Percentiles rank a stretch among this genome's conserved stretches.
phyloP scores from a whole-genome alignment of 768 basidiomycete species.

The Suillus occidentalis region DNA sequence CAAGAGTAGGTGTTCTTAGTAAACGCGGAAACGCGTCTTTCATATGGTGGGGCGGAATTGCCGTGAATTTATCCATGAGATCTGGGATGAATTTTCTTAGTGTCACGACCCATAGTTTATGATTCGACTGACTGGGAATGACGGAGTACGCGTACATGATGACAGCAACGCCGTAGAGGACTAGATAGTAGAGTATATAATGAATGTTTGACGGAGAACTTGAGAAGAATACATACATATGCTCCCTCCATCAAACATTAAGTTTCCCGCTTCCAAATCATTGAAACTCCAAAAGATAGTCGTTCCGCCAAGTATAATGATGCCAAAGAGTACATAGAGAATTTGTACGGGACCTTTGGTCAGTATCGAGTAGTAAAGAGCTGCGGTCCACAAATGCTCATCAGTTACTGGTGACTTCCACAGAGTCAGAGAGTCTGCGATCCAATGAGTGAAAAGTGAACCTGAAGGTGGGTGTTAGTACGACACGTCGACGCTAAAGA shows the following conservation, averaged over 20 bases:
- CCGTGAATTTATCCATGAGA: slow-evolving; percentile 57
- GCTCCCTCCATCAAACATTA: slow-evolving; percentile 92
- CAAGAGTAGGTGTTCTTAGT: slow-evolving; percentile 65
- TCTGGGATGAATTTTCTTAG: slow-evolving; percentile 36
- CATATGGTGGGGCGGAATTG: slow-evolving; percentile 52
- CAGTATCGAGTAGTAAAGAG: slow-evolving; percentile 78
- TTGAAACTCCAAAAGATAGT: slow-evolving; percentile 78
- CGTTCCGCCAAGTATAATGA: slow-evolving; percentile 58
- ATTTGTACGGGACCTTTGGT: slow-evolving; percentile 60
- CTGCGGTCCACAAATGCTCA: slow-evolving; percentile 79
- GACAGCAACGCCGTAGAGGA: slow-evolving; percentile 73
- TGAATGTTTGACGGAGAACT: neutral
- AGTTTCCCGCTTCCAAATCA: slow-evolving; percentile 76
- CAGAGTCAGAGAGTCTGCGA: slow-evolving; percentile 86
- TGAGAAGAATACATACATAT: slow-evolving; percentile 58
- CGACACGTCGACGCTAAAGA: neutral
- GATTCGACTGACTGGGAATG: slow-evolving; percentile 64
- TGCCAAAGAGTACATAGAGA: slow-evolving; percentile 54
- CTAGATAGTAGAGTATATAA: slow-evolving; percentile 38
- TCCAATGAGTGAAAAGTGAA: slow-evolving; percentile 86
- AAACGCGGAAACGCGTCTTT: slow-evolving; percentile 61
- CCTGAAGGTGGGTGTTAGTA: slow-evolving; percentile 41
- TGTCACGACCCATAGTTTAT: neutral
- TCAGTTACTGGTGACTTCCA: slow-evolving; percentile 91
- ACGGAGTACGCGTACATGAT: slow-evolving; percentile 76